These are phyloP conservation scores for Colletotrichum sp. DNA, from an alignment of 2,329 filamentous ascomycete genomes.

Conservation along the genomic window DNA sequence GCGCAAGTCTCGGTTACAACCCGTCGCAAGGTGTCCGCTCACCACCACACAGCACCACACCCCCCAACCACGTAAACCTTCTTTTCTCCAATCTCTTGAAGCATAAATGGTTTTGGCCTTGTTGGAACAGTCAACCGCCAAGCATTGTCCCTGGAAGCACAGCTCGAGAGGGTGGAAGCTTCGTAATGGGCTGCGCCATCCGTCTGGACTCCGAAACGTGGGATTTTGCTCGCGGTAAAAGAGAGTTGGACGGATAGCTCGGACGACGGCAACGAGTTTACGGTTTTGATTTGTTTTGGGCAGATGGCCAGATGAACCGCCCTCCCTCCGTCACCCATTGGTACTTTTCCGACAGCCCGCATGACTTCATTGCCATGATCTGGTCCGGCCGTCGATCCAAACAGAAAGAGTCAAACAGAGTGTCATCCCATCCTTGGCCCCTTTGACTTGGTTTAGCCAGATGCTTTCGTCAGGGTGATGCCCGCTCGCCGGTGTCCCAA, in stretches of 20 bases:
- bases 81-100: constrained; percentile 12
- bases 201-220: constrained; percentile 14
- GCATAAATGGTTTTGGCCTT: constrained; percentile 12
- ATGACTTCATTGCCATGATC: not conserved
- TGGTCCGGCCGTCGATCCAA: not conserved
- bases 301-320: constrained; percentile 3
- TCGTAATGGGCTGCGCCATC: constrained; percentile 16
- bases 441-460: not conserved
- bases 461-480: not conserved
- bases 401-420: not conserved
- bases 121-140: not conserved
- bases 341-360: not conserved
- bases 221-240: not conserved
- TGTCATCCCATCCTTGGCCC: constrained; percentile 12
- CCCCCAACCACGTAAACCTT: not conserved
- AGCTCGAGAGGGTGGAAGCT: not conserved
- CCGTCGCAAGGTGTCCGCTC: not conserved
- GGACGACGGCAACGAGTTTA: not conserved
- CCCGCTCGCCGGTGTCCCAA: not conserved
- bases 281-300: not conserved
- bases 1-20: not conserved
- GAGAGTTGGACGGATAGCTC: constrained; percentile 15
- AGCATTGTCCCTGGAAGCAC: constrained; percentile 1
- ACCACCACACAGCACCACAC: not conserved
- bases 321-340: not conserved